phyloP scores from a whole-genome alignment of 2,329 filamentous ascomycete species.

The Berkeleyomyces rouxiae region DNA sequence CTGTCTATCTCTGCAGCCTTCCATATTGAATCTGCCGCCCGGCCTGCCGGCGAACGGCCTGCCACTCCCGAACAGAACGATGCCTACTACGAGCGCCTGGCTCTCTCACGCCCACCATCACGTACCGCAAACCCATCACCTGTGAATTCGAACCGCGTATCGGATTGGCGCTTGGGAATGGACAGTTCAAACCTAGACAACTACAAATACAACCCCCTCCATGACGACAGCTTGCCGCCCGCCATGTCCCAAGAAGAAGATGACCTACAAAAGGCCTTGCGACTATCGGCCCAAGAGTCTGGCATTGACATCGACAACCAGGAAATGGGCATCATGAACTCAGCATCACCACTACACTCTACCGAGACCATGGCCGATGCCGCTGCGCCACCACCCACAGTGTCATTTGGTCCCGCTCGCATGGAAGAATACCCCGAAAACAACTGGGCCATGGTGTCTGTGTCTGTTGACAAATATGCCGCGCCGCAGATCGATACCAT shows the following conservation, averaged over 20 bases:
- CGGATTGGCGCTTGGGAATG: constrained; percentile 30
- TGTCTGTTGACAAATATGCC: constrained; percentile 29
- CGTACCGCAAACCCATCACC: constrained; percentile 41
- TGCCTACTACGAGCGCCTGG: constrained; percentile 24
- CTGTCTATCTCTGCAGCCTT: constrained; percentile 29
- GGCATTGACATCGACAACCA: constrained; percentile 20
- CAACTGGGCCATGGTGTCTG: constrained; percentile 42
- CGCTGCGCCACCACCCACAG: constrained; percentile 4
- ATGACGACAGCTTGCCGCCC: neutral
- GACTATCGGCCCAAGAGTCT: constrained; percentile 11
- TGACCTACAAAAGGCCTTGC: constrained; percentile 21
- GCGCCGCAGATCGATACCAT: constrained; percentile 14
- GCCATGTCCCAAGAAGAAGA: constrained; percentile 26
- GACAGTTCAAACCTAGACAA: constrained; percentile 23
- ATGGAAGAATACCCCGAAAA: constrained; percentile 36
- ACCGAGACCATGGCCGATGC: neutral
- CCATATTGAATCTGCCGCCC: constrained; percentile 33
- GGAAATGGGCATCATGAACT: constrained; percentile 30
- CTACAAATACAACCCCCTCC: constrained; percentile 3
- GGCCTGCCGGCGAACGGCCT: constrained; percentile 25
- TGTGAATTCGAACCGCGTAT: constrained; percentile 27
- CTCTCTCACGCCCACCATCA: constrained; percentile 46
- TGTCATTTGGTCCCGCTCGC: constrained; percentile 41
- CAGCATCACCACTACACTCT: neutral
- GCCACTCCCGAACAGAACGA: constrained; percentile 22